These are phyloP conservation scores for Torulaspora franciscae DNA, from an alignment of 805 yeast genomes.

Conservation along the genomic window DNA sequence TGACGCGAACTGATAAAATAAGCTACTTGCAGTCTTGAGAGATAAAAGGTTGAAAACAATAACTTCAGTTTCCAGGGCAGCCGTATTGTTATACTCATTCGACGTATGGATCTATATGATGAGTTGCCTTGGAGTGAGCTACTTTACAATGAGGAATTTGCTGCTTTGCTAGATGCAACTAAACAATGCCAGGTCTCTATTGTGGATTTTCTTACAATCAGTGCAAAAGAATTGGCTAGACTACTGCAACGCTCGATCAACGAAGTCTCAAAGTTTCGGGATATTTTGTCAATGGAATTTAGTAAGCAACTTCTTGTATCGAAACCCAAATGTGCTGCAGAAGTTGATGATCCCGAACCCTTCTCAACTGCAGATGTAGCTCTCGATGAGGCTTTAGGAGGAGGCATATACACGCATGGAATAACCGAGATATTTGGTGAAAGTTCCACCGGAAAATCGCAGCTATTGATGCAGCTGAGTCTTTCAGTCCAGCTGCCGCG, in stretches of 20 bases:
- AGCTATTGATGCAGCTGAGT: conserved; percentile 63
- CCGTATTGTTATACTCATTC: neutral
- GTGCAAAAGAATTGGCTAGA: conserved; percentile 35
- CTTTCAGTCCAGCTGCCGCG: conserved; percentile 51
- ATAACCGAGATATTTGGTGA: conserved; percentile 79
- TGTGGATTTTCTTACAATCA: conserved; percentile 40
- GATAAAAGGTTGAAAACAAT: neutral
- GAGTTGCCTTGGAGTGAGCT: conserved; percentile 38
- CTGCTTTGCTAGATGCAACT: conserved; percentile 30
- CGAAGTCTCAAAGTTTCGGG: conserved; percentile 32
- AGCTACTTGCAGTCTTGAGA: too few relatives aligned
- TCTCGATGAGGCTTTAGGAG: conserved; percentile 48
- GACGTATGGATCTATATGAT: conserved; percentile 41
- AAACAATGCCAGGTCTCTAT: conserved; percentile 35
- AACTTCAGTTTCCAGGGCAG: neutral
- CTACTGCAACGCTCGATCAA: conserved; percentile 33
- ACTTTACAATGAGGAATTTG: conserved; percentile 35
- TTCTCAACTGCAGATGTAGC: conserved; percentile 51
- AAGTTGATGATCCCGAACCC: conserved; percentile 9
- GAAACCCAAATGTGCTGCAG: conserved; percentile 2
- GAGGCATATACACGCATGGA: conserved; percentile 52
- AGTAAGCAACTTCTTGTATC: conserved; percentile 10
- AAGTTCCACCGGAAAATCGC: conserved; percentile 84
- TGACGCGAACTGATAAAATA: neutral
- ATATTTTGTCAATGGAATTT: conserved; percentile 17